A percentile compares a stretch with the other conserved stretches of the same genome.
Conservation (phyloP, 768 basidiomycete genomes). For the Boletellus sp. region DNA sequence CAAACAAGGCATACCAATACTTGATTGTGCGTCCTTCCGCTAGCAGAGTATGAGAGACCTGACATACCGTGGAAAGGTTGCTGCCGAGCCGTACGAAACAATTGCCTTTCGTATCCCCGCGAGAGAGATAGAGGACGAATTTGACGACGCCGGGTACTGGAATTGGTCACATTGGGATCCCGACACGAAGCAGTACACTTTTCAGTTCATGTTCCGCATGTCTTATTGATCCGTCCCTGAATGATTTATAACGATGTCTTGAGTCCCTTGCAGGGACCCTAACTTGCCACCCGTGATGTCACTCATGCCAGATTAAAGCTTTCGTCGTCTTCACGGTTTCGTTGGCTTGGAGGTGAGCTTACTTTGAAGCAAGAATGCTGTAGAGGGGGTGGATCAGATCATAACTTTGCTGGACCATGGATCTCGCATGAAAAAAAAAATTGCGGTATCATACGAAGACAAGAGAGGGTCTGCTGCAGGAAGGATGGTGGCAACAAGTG, state of each 20-base stretch:
- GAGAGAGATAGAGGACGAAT: conserved; percentile 93
- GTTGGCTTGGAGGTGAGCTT: conserved; percentile 14
- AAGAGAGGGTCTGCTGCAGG: conserved; percentile 33
- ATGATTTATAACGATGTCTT: not conserved
- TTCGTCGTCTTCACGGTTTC: too few relatives aligned
- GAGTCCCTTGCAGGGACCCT: not conserved
- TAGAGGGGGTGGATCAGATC: conserved; percentile 23
- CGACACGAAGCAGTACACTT: conserved; percentile 98
- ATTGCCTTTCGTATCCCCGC: conserved; percentile 99
- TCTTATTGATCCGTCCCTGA: conserved; percentile 27
- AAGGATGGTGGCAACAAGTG: too few relatives aligned
- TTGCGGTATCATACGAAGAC: conserved; percentile 31
- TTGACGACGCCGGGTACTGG: conserved; percentile 86
- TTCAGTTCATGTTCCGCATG: conserved; percentile 94
- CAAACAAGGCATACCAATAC: conserved; percentile 96
- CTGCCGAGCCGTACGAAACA: conserved; percentile 99
- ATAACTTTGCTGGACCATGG: conserved; percentile 37
- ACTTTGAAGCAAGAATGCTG: not conserved
- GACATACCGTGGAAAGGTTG: conserved; percentile 59
- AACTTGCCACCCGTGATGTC: too few relatives aligned
- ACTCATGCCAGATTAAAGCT: too few relatives aligned
- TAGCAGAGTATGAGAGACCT: conserved; percentile 20
- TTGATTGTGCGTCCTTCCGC: conserved; percentile 68
- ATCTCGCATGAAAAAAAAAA: conserved; percentile 31
- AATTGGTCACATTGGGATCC: conserved; percentile 99